Evolutionary conservation across 352 stramenopile genomes (phyloP).

Genomic region (Phytophthora megakarya): DNA sequence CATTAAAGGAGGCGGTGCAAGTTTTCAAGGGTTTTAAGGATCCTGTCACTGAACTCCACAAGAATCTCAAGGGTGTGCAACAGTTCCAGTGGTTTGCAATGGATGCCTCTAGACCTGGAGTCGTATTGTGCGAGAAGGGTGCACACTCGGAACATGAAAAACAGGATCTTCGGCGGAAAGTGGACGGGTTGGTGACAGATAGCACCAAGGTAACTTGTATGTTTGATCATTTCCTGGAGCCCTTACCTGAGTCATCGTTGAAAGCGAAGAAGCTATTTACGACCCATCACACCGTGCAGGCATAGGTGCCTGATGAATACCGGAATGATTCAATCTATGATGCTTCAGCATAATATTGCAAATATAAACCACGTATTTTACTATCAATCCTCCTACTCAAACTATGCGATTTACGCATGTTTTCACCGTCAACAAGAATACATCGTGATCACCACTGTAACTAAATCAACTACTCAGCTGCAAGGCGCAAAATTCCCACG

Average conservation of each 20-base stretch:
- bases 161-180: not conserved
- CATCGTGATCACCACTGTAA: too few species aligned
- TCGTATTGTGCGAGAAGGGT: not conserved
- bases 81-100: slow-evolving; percentile 14
- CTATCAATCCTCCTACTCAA: too few species aligned
- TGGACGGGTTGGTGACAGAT: slow-evolving; percentile 4
- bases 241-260: not conserved
- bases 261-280: not conserved
- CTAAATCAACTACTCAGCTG: too few species aligned
- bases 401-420: too few species aligned
- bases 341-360: too few species aligned
- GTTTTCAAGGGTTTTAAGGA: slow-evolving; percentile 2
- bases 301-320: too few species aligned
- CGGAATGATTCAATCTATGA: too few species aligned
- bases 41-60: slow-evolving; percentile 4
- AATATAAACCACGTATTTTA: too few species aligned
- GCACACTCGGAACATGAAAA: not conserved
- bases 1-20: too few species aligned
- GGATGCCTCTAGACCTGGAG: not conserved
- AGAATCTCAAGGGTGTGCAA: not conserved
- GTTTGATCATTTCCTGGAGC: not conserved
- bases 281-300: slow-evolving; percentile 1
- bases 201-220: not conserved
- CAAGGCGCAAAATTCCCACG: too few species aligned
- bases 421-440: too few species aligned